Percentiles rank a stretch among this genome's conserved stretches.
These are phyloP conservation scores for Globisporangium emineosum DNA, from an alignment of 352 stramenopile genomes.

Conservation along the genomic window DNA sequence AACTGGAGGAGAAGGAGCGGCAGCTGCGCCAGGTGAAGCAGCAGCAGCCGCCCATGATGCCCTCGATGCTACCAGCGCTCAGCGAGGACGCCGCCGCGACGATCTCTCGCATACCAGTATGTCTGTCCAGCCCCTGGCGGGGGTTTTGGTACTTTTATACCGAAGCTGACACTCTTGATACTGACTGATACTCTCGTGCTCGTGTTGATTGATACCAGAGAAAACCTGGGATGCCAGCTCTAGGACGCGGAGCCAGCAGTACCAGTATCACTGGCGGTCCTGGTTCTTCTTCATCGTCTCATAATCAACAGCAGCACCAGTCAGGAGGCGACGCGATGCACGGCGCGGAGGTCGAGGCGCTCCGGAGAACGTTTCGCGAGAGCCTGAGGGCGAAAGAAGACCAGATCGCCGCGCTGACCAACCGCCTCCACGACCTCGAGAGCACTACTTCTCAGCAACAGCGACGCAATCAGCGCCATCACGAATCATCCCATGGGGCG, in stretches of 20 bases:
- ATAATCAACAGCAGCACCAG: slow-evolving; percentile 22
- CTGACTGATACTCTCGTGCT: background rate
- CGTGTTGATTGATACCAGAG: slow-evolving; percentile 16
- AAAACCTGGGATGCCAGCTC: slow-evolving; percentile 20
- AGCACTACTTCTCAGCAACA: slow-evolving; percentile 8
- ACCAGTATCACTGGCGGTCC: background rate
- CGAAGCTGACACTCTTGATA: background rate
- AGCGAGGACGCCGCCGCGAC: background rate
- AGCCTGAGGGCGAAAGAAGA: slow-evolving; percentile 61
- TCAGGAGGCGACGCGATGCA: slow-evolving; percentile 18
- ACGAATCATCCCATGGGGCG: background rate
- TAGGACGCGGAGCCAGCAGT: background rate
- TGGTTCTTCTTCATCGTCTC: background rate
- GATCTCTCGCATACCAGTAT: slow-evolving; percentile 34
- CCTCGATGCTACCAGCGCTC: background rate
- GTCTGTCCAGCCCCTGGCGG: slow-evolving; percentile 1
- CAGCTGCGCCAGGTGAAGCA: slow-evolving; percentile 26
- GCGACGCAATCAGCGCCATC: background rate
- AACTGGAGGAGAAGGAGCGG: slow-evolving; percentile 65
- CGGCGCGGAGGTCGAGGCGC: slow-evolving; percentile 33
- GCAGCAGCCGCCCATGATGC: slow-evolving; percentile 5
- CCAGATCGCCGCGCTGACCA: slow-evolving; percentile 46
- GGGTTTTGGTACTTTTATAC: background rate
- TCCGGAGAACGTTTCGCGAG: slow-evolving; percentile 48
- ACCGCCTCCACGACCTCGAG: slow-evolving; percentile 25